Evolutionary conservation across 768 basidiomycete species (phyloP).

Genomic region (Cystobasidium tubakii): DNA sequence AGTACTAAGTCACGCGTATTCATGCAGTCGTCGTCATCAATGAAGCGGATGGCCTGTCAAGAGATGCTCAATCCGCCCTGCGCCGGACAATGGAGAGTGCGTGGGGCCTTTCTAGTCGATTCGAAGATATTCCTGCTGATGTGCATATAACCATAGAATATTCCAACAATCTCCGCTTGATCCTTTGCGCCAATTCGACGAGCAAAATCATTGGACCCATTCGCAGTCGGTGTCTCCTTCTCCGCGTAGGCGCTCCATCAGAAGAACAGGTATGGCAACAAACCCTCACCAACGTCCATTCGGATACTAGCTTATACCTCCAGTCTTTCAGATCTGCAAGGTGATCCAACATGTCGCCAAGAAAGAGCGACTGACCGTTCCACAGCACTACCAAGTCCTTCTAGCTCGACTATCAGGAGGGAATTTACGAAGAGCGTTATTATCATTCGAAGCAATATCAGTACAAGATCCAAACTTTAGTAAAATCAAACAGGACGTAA

Average conservation of each 20-base stretch:
- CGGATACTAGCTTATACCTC: neutral
- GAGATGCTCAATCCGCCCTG: conserved; percentile 94
- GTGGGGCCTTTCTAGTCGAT: neutral
- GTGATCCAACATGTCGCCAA: conserved; percentile 75
- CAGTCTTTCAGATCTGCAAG: conserved; percentile 61
- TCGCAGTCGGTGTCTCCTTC: conserved; percentile 84
- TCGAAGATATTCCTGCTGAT: neutral
- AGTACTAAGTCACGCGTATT: neutral
- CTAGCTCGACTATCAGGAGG: conserved; percentile 77
- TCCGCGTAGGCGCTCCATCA: conserved; percentile 84
- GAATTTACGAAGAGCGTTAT: conserved; percentile 87
- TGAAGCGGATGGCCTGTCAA: conserved; percentile 86
- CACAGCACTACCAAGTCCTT: conserved; percentile 64
- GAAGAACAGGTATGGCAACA: conserved; percentile 61
- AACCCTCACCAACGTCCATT: conserved; percentile 14
- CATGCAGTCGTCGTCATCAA: conserved; percentile 88
- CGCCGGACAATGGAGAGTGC: conserved; percentile 89
- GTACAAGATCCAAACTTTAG: conserved; percentile 63
- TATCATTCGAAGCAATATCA: conserved; percentile 89
- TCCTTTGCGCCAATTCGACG: conserved; percentile 92
- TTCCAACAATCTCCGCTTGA: conserved; percentile 94
- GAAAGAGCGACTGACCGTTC: conserved; percentile 73
- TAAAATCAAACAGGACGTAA: conserved; percentile 35
- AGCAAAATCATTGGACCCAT: conserved; percentile 94
- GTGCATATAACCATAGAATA: conserved; percentile 56